Evolutionary conservation across 202 grass and related monocot genomes (phyloP), one percentile per base, ranked within the genome.

Genomic region (Carex arenaria): DNA sequence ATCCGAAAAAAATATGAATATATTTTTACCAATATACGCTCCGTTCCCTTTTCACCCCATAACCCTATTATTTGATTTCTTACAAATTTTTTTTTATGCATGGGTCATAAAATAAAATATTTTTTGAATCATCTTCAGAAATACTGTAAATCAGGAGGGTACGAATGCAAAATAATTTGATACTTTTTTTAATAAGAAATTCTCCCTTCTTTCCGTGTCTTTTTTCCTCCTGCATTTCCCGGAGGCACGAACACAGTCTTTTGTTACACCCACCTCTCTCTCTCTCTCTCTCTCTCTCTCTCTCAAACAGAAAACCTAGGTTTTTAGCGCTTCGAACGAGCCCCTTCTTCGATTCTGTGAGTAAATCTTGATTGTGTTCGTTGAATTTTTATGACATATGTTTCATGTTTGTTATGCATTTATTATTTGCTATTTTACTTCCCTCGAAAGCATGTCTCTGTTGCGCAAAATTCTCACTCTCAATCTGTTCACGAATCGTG

Each of bases 301-400:
- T 80, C 78, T 80, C 79, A 49, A 49, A 82, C n/a, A 69, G 57
- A 69, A 79, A 82, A 82, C 61, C 38, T 82, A 67, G 60, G n/a
- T 31, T 82, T 53, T 4, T 63, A 36, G 28, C 23, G 45, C 61
- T 53, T 20, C 51, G 64, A 53, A 36, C 30, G 80, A 32, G 38
- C n/a, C 20, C 30, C 38, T 34, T 56, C 64, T 55, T 38, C 80
- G 8, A 67, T 82, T 56, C 9, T 34, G 38, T 82, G 26, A 69
- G 80, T 82, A 36, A 45, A 67, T 67, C 12, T 82, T 65, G 7
- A 6, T 82, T 65, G 13, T 55, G 10, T n/a, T 52, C 13, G 3
- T n/a, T 69, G 47, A 56, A 68, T 69, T 76, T 75, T 28, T 5
- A 54, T 68, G 12, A 31, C 5, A 69, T 82, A 34, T 19, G 15